Evolutionary conservation across 202 grass and related monocot species (phyloP).

Genomic region (Eragrostis tef): DNA sequence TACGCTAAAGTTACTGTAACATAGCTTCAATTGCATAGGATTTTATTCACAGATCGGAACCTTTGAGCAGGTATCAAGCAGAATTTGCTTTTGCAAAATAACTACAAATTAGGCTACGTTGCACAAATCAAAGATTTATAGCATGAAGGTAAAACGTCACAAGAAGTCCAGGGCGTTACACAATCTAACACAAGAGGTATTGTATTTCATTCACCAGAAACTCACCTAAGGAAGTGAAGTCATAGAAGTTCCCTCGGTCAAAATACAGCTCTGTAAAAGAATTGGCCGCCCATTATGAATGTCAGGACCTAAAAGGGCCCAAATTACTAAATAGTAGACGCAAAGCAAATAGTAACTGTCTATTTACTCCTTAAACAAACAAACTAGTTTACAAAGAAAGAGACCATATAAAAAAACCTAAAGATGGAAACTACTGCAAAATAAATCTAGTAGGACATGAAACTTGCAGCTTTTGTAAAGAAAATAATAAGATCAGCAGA

Average conservation of each 20-base stretch:
- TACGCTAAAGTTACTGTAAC: background rate
- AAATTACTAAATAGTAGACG: conserved; percentile 11
- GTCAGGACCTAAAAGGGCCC: background rate
- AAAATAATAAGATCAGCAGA: background rate
- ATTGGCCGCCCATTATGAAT: conserved; percentile 12
- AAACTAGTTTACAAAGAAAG: background rate
- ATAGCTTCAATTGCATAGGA: background rate
- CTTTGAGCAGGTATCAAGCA: background rate
- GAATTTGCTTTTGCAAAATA: background rate
- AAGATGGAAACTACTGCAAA: background rate
- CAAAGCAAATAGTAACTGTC: background rate
- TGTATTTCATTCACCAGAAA: conserved; percentile 17
- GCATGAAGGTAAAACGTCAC: background rate
- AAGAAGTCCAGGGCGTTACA: conserved; percentile 5
- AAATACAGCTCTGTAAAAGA: conserved; percentile 75
- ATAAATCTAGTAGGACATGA: background rate
- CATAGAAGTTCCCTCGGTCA: conserved; percentile 89
- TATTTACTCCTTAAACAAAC: background rate
- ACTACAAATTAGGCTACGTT: background rate
- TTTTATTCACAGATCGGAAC: background rate
- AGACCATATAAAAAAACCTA: conserved; percentile 6
- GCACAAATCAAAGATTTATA: background rate
- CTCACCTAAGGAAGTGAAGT: conserved; percentile 91
- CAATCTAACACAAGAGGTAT: background rate
- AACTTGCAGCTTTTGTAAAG: background rate